Conservation (phyloP, 2,329 filamentous ascomycete species). For the Penicillium hesseltinei region DNA sequence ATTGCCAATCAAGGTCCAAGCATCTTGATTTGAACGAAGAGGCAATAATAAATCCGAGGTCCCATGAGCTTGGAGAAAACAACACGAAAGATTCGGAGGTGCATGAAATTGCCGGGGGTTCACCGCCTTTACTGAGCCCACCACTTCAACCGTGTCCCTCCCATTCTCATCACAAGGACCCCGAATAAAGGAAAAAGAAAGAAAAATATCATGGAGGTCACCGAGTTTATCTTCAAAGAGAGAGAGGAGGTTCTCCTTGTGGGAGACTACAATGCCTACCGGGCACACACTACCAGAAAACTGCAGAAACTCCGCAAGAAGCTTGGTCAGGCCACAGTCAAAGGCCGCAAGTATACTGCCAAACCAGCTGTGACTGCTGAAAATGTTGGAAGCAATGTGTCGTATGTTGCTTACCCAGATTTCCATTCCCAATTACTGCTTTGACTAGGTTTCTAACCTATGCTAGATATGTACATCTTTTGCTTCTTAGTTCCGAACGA, state of each 20-base stretch:
- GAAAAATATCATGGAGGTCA: slow-evolving; percentile 73
- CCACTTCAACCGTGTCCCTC: slow-evolving; percentile 21
- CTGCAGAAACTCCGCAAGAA: slow-evolving; percentile 81
- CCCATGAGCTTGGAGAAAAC: slow-evolving; percentile 18
- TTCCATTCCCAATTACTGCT: background rate
- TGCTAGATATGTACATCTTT: slow-evolving; percentile 69
- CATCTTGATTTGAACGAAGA: background rate
- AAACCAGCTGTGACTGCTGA: slow-evolving; percentile 70
- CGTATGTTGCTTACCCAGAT: slow-evolving; percentile 55
- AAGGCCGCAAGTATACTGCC: slow-evolving; percentile 78
- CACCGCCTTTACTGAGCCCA: slow-evolving; percentile 30
- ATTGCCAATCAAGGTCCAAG: background rate
- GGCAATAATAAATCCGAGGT: background rate
- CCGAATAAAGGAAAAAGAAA: slow-evolving; percentile 2
- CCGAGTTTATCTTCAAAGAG: slow-evolving; percentile 73
- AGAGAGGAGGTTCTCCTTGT: slow-evolving; percentile 81
- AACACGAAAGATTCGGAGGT: slow-evolving; percentile 25
- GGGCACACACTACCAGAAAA: slow-evolving; percentile 73
- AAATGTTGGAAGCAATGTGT: slow-evolving; percentile 70
- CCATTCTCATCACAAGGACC: slow-evolving; percentile 4
- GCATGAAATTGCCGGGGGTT: slow-evolving; percentile 26
- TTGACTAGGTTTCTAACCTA: slow-evolving; percentile 14
- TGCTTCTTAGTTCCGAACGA: slow-evolving; percentile 81
- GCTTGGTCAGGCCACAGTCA: slow-evolving; percentile 77
- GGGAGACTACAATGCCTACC: slow-evolving; percentile 85